Evolutionary conservation across 179 eudicot genomes (phyloP), one percentile per base, ranked within the genome.

Genomic region (Silene coronaria): DNA sequence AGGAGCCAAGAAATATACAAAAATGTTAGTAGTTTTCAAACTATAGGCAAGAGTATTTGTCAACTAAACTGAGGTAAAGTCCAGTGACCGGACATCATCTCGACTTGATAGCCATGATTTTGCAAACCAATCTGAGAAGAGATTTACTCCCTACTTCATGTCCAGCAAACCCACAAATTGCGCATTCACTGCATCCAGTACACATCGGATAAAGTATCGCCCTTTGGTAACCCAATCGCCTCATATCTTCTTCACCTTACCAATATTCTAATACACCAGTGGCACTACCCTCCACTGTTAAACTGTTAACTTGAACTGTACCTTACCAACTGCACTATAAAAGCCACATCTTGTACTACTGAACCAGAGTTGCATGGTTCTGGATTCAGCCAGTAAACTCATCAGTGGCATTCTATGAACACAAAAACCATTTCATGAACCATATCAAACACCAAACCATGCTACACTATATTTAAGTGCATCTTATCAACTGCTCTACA

Each of bases 1-100:
- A 80, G 85, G 78, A 80, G 78, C 78, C 83, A 83, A 83, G 71
- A 66, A 74, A 85, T 89, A 68, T 81, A 89, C 90, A 90, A 34
- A 53, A 67, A 77, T 76, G 83, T 61, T 62, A 77, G 74, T 62
- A 77, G 74, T 28, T 60, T 80, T 81, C 23, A 74, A 64, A 72
- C 82, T 83, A 71, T 45, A 73, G 72, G 74, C 69, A 83, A 73
- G 53, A 73, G 79, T 73, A 76, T 70, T 67, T 69, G 72, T 73
- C 79, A 76, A 74, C 75, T 57, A 81, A 80, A 73, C 73, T 70
- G 60, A 71, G 71, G 53, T 72, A 71, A 51, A 69, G 61, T 72
- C 32, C 72, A 65, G 72, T 74, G 68, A 45, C 62, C 58, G 22
- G 30, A 28, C 76, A 74, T 66, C 17, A 68, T 61, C 71, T 48